Evolutionary conservation across 345 rosid genomes (phyloP).

Genomic region (Melastoma malabathricum): DNA sequence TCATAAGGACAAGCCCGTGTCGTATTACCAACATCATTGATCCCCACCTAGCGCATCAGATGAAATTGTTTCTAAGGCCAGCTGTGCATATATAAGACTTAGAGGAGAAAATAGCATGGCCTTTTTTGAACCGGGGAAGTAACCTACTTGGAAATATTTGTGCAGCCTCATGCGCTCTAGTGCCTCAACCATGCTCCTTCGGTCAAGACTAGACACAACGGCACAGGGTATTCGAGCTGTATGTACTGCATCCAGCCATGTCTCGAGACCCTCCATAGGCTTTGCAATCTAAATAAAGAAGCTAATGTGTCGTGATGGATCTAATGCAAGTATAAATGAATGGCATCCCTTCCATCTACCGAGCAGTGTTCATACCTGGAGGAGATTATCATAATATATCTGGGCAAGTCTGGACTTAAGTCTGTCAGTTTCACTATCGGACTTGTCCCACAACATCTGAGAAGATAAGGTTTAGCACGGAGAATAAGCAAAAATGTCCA

Average conservation of each 20-base stretch:
- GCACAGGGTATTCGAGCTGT: slow-evolving; percentile 88
- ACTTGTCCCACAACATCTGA: slow-evolving; percentile 68
- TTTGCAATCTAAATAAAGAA: slow-evolving; percentile 37
- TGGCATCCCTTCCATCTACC: neutral
- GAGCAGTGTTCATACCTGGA: slow-evolving; percentile 29
- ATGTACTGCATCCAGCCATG: slow-evolving; percentile 82
- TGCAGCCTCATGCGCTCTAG: slow-evolving; percentile 63
- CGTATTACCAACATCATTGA: too few relatives aligned
- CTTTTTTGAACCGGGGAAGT: neutral
- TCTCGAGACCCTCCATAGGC: slow-evolving; percentile 65
- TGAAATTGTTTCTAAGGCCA: too few relatives aligned
- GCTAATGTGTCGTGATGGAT: neutral
- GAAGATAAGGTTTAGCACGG: slow-evolving; percentile 11
- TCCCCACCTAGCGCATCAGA: too few relatives aligned
- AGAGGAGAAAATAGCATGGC: too few relatives aligned
- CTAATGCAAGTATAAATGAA: neutral
- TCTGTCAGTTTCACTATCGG: slow-evolving; percentile 40
- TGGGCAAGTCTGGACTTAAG: slow-evolving; percentile 55
- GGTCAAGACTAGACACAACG: slow-evolving; percentile 80
- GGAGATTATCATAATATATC: slow-evolving; percentile 55
- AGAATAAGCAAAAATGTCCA: too few relatives aligned
- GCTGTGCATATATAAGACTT: too few relatives aligned
- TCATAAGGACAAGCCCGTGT: too few relatives aligned
- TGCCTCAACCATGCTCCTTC: slow-evolving; percentile 56
- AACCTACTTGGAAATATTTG: slow-evolving; percentile 73